Evolutionary conservation across 2,329 filamentous ascomycete species (phyloP).

Genomic region (Trichocomaceae sp.): DNA sequence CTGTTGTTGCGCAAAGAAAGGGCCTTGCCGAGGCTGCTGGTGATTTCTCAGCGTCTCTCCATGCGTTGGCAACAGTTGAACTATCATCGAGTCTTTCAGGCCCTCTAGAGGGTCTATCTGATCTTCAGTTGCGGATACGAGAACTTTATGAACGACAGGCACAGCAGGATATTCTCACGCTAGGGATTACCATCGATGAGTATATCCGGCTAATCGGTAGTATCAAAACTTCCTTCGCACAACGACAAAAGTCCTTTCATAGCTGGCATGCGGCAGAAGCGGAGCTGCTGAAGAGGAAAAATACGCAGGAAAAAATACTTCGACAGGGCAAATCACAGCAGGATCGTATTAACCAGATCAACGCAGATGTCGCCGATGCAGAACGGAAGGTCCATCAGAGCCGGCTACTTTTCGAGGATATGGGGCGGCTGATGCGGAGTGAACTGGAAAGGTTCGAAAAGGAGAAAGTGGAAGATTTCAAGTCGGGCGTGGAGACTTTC

Average conservation of each 20-base stretch:
- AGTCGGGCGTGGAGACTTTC: slow-evolving; percentile 95
- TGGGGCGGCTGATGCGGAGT: slow-evolving; percentile 84
- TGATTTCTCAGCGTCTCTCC: slow-evolving; percentile 89
- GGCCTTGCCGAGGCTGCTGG: slow-evolving; percentile 86
- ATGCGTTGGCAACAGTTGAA: slow-evolving; percentile 86
- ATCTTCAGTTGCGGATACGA: slow-evolving; percentile 85
- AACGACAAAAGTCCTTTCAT: slow-evolving; percentile 93
- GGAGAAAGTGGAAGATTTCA: slow-evolving; percentile 99
- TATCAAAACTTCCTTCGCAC: slow-evolving; percentile 85
- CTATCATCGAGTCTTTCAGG: slow-evolving; percentile 81
- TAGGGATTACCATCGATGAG: slow-evolving; percentile 96
- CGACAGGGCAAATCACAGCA: slow-evolving; percentile 93
- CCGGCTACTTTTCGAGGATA: slow-evolving; percentile 86
- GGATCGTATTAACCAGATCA: slow-evolving; percentile 85
- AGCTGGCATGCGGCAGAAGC: slow-evolving; percentile 88
- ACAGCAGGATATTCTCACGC: slow-evolving; percentile 90
- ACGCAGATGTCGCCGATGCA: slow-evolving; percentile 88
- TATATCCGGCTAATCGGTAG: slow-evolving; percentile 94
- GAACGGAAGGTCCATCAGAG: slow-evolving; percentile 90
- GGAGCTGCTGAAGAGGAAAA: slow-evolving; percentile 82
- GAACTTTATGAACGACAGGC: slow-evolving; percentile 96
- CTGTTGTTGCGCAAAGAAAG: slow-evolving; percentile 85
- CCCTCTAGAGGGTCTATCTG: slow-evolving; percentile 83
- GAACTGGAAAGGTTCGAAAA: slow-evolving; percentile 91
- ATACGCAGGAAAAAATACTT: slow-evolving; percentile 87